Evolutionary conservation across 805 yeast genomes (phyloP).

Genomic region (Komagataella populi): DNA sequence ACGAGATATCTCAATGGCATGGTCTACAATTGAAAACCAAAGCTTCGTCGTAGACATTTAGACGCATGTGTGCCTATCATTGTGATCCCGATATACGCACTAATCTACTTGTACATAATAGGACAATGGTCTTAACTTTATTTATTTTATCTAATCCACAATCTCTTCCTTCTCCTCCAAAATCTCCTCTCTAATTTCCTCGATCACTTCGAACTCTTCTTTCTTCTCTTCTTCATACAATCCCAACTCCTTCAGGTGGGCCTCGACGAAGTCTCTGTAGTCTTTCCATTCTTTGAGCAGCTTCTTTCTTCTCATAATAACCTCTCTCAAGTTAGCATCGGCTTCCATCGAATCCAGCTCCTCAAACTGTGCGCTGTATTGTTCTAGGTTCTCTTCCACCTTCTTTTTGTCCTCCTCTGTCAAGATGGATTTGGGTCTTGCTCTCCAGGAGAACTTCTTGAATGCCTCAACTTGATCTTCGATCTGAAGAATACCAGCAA

Average conservation of each 20-base stretch:
- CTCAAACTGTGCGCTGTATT: conserved; percentile 86
- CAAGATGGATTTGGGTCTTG: conserved; percentile 77
- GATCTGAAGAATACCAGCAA: conserved; percentile 63
- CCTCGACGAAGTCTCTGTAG: conserved; percentile 49
- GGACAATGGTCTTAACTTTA: not conserved
- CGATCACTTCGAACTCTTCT: conserved; percentile 34
- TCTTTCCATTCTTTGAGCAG: conserved; percentile 74
- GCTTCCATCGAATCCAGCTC: conserved; percentile 95
- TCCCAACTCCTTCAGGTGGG: conserved; percentile 32
- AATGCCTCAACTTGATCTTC: conserved; percentile 74
- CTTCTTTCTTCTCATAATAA: conserved; percentile 72
- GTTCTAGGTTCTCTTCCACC: conserved; percentile 80
- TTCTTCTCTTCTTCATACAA: conserved; percentile 30
- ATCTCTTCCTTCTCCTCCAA: conserved; percentile 62
- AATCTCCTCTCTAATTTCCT: conserved; percentile 68
- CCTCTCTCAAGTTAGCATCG: conserved; percentile 79
- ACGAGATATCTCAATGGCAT: conserved; percentile 88
- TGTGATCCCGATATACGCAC: not conserved
- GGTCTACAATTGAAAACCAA: conserved; percentile 80
- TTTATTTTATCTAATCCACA: conserved; percentile 22
- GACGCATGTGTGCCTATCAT: not conserved
- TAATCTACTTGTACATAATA: conserved; percentile 1
- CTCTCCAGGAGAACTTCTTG: conserved; percentile 92
- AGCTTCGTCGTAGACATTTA: conserved; percentile 17
- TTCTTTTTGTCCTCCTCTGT: conserved; percentile 73